Percentiles rank a stretch among this genome's conserved stretches.
These are phyloP conservation scores for Beauveria scarabaeidicola DNA, from an alignment of 2,329 filamentous ascomycete species.

Conservation along the genomic window DNA sequence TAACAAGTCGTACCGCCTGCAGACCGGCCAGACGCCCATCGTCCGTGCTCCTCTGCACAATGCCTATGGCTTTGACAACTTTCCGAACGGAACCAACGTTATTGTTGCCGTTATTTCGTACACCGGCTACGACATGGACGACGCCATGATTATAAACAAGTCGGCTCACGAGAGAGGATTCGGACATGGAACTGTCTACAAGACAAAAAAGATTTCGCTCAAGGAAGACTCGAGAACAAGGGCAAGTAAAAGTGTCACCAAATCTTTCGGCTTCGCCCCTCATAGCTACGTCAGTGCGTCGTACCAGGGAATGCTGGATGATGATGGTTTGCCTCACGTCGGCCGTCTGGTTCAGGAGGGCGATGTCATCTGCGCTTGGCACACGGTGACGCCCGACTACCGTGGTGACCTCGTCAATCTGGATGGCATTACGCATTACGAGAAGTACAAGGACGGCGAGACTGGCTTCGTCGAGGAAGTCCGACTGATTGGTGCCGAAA, in stretches of 20 bases:
- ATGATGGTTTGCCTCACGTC: conserved; percentile 77
- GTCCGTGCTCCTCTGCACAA: conserved; percentile 90
- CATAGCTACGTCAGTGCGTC: conserved; percentile 62
- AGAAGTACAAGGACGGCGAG: conserved; percentile 92
- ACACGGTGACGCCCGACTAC: conserved; percentile 76
- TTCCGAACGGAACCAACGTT: conserved; percentile 91
- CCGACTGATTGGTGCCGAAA: conserved; percentile 78
- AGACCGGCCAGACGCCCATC: conserved; percentile 92
- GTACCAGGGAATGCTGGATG: conserved; percentile 66
- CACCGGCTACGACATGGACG: conserved; percentile 99
- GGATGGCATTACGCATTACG: conserved; percentile 76
- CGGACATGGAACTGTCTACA: conserved; percentile 93
- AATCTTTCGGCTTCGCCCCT: conserved; percentile 87
- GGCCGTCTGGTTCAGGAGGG: conserved; percentile 72
- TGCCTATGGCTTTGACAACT: conserved; percentile 94
- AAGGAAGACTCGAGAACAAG: conserved; percentile 67
- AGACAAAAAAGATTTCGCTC: conserved; percentile 85
- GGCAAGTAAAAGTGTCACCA: conserved; percentile 60
- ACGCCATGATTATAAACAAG: conserved; percentile 99
- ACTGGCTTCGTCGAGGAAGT: conserved; percentile 87
- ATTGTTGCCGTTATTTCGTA: conserved; percentile 98
- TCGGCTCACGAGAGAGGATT: conserved; percentile 93
- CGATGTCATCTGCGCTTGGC: conserved; percentile 80
- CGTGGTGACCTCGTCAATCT: conserved; percentile 73
- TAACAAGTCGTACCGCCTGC: conserved; percentile 92